Percentiles rank a stretch among this genome's conserved stretches.
These are phyloP conservation scores for Fagopyrum homotropicum DNA, from an alignment of 148 eudicot species.

Conservation along the genomic window DNA sequence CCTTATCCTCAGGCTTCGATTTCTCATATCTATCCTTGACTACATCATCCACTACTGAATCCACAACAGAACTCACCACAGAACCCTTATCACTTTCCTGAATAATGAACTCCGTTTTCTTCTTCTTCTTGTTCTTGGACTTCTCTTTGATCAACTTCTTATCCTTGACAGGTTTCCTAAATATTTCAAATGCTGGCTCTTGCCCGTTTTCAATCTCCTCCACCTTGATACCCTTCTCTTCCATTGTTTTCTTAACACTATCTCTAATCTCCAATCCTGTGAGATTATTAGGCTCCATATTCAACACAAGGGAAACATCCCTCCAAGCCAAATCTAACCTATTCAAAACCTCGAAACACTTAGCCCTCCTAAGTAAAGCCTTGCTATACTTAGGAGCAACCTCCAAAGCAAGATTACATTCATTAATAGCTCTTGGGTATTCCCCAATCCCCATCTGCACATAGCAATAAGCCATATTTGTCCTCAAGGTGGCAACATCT, in stretches of 20 bases:
- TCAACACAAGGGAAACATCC: slow-evolving; percentile 75
- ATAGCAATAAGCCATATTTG: slow-evolving; percentile 82
- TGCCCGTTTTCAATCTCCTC: slow-evolving; percentile 46
- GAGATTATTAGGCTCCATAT: slow-evolving; percentile 79
- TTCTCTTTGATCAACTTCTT: slow-evolving; percentile 28
- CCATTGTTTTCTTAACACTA: slow-evolving; percentile 46
- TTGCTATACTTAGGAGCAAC: slow-evolving; percentile 98
- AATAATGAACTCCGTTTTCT: slow-evolving; percentile 20
- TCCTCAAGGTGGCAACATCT: slow-evolving; percentile 70
- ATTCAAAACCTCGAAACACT: slow-evolving; percentile 78
- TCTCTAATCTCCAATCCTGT: slow-evolving; percentile 68
- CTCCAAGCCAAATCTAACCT: slow-evolving; percentile 75
- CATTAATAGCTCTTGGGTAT: slow-evolving; percentile 79
- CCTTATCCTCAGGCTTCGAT: slow-evolving; percentile 51
- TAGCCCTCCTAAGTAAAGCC: slow-evolving; percentile 83
- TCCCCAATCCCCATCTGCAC: slow-evolving; percentile 90
- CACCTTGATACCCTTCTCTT: slow-evolving; percentile 52
- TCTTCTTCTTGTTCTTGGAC: slow-evolving; percentile 23
- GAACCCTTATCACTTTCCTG: slow-evolving; percentile 27
- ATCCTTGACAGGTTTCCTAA: slow-evolving; percentile 33
- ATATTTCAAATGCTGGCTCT: slow-evolving; percentile 26
- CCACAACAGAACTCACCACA: slow-evolving; percentile 13
- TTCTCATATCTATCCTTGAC: slow-evolving; percentile 29
- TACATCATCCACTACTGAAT: slow-evolving; percentile 18
- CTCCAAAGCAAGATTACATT: slow-evolving; percentile 87